A percentile compares a stretch with the other conserved stretches of the same genome.
Evolutionary conservation across 2,329 filamentous ascomycete species (phyloP).

Genomic region (Geosmithia flava): DNA sequence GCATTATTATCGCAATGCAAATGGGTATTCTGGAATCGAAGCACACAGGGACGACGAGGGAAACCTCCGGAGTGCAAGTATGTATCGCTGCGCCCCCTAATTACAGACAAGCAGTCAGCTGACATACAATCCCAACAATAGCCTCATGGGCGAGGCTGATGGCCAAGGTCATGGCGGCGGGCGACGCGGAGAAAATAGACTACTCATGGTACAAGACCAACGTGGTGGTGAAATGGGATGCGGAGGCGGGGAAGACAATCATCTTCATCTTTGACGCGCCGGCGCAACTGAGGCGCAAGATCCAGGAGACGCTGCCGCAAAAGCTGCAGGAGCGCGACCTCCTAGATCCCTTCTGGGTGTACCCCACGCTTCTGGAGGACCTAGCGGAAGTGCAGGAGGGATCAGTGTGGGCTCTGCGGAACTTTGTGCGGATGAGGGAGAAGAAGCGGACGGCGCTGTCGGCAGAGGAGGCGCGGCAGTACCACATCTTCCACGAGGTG

Average conservation of each 20-base stretch:
- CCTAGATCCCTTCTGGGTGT: slow-evolving; percentile 21
- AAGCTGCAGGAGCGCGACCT: background rate
- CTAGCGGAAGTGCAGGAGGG: slow-evolving; percentile 17
- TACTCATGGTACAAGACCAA: slow-evolving; percentile 24
- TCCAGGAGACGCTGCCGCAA: background rate
- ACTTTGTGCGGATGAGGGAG: slow-evolving; percentile 20
- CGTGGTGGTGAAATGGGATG: slow-evolving; percentile 14
- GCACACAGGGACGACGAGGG: slow-evolving; percentile 5
- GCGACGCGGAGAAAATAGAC: background rate
- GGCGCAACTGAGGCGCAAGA: slow-evolving; percentile 1
- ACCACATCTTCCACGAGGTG: slow-evolving; percentile 27
- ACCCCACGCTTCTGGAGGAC: slow-evolving; percentile 15
- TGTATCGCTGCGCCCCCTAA: slow-evolving; percentile 1
- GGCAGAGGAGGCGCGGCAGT: slow-evolving; percentile 5
- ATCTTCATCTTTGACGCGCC: slow-evolving; percentile 18
- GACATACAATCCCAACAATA: background rate
- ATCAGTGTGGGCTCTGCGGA: slow-evolving; percentile 25
- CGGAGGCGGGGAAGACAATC: slow-evolving; percentile 8
- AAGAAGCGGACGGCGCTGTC: slow-evolving; percentile 2
- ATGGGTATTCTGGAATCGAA: slow-evolving; percentile 25
- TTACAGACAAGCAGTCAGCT: too few species aligned
- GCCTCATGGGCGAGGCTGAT: slow-evolving; percentile 19
- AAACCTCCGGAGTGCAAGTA: slow-evolving; percentile 7
- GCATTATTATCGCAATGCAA: slow-evolving; percentile 16
- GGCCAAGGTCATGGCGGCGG: slow-evolving; percentile 11